Percentiles rank a stretch among this genome's conserved stretches.
These are phyloP conservation scores for Fraxinus sp. DNA, from an alignment of 305 asterid genomes.

Conservation along the genomic window DNA sequence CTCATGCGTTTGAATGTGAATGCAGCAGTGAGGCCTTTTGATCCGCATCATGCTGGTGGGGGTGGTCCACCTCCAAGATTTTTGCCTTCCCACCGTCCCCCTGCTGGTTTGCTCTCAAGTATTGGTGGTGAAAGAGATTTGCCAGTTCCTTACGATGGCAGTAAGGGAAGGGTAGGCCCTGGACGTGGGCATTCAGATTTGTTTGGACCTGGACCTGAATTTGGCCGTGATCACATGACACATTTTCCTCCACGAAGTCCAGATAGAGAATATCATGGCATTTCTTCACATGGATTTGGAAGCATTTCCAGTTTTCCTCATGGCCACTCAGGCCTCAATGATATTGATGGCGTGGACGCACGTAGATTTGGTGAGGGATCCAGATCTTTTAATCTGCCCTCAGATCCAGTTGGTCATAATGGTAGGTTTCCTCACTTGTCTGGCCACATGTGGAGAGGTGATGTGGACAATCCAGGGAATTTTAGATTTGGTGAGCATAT, in stretches of 20 bases:
- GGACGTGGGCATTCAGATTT: slow-evolving; percentile 35
- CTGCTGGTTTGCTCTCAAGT: slow-evolving; percentile 30
- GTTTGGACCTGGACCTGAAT: slow-evolving; percentile 41
- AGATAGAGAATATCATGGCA: slow-evolving; percentile 52
- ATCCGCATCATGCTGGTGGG: slow-evolving; percentile 41
- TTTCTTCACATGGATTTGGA: slow-evolving; percentile 51
- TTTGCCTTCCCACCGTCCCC: slow-evolving; percentile 45
- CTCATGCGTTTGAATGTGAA: slow-evolving; percentile 23
- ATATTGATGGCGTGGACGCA: slow-evolving; percentile 51
- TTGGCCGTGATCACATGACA: slow-evolving; percentile 41
- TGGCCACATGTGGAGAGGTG: slow-evolving; percentile 55
- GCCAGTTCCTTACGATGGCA: slow-evolving; percentile 19
- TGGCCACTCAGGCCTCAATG: slow-evolving; percentile 42
- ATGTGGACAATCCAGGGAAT: slow-evolving; percentile 50
- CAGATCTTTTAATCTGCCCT: slow-evolving; percentile 44
- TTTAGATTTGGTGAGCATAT: slow-evolving; percentile 58
- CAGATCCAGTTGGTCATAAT: slow-evolving; percentile 53
- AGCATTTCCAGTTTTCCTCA: slow-evolving; percentile 37
- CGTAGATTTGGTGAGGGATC: slow-evolving; percentile 63
- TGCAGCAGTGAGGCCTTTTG: slow-evolving; percentile 48
- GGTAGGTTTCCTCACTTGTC: slow-evolving; percentile 51
- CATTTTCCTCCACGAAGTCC: slow-evolving; percentile 51
- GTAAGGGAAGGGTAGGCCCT: slow-evolving; percentile 22
- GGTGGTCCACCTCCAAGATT: slow-evolving; percentile 53
- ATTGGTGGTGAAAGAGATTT: slow-evolving; percentile 28